phyloP scores from a whole-genome alignment of 2,329 filamentous ascomycete genomes.

The Pyrenochaeta sp. region DNA sequence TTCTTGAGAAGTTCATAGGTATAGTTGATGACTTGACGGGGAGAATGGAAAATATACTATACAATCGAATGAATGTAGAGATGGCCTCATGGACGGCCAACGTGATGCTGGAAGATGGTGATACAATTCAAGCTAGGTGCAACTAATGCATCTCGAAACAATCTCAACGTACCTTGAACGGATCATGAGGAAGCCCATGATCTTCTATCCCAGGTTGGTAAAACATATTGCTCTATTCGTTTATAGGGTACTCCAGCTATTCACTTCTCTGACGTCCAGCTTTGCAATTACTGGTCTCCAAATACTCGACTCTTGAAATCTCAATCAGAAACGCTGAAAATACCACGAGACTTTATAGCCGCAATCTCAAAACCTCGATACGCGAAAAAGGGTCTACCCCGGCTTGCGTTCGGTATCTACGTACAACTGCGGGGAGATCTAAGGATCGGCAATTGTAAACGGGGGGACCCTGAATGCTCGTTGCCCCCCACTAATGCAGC shows the following conservation, averaged over 20 bases:
- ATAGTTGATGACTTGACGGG: no score
- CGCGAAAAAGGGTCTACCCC: no score
- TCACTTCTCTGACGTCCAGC: not conserved
- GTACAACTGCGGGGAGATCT: slow-evolving; percentile 6
- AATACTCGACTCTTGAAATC: not conserved
- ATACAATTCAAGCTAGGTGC: no score
- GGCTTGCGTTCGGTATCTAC: no score
- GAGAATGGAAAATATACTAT: no score
- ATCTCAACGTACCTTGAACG: slow-evolving; percentile 61
- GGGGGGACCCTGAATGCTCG: slow-evolving; percentile 5
- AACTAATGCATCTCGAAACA: no score
- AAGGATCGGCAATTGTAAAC: slow-evolving; percentile 13
- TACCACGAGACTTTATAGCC: not conserved
- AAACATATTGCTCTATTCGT: slow-evolving; percentile 51
- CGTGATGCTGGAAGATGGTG: no score
- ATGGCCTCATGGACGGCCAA: no score
- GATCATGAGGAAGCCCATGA: slow-evolving; percentile 62
- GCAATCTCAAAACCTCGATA: no score
- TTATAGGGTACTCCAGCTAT: not conserved
- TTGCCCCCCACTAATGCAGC: slow-evolving; percentile 12
- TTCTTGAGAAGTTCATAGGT: no score
- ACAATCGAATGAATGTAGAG: no score
- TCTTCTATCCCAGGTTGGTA: slow-evolving; percentile 63
- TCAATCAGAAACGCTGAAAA: not conserved
- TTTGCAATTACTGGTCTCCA: not conserved